Base-by-base conservation (phyloP, 768 basidiomycete genomes). In the Clitopilus passeckerianus region DNA sequence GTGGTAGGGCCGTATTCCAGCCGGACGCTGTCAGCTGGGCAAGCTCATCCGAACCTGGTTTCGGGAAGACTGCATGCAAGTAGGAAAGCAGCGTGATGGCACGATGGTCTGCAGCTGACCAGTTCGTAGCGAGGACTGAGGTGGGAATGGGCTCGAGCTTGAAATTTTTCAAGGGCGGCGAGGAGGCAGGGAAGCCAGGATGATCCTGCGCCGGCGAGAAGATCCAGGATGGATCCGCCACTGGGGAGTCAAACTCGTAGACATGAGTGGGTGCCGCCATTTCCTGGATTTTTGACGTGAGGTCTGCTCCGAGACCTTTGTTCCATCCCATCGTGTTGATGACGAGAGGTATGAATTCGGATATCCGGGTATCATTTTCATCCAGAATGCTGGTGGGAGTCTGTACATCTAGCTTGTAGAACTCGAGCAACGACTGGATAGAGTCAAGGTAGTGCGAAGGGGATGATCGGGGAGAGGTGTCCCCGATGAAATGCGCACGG, bases 241-340 rank as follows among this genome's bases (percentile, higher is more conserved):
- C 63, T 0, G 73, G 68, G 1, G 66, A 59, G 60, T 76, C 74
- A 58, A 86, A 71, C 37, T 81, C 76, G 72, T 84, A 91, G 22
- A 89, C 71, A 59, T 84, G 75, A 0, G 85, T 84, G 0, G 91
- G 84, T 22, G 81, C 76, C 5, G 85, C 73, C 34, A 86, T 73
- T 9, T 81, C 81, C 64, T 95, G 87, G 53, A 99, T 87, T 61
- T 82, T 82, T 14, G 68, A 69, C 1, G 85, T 82, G 10, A 98
- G 74, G 65, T 96, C 91, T 15, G 85, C 87, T 2, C 96, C 96
- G 2, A 97, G 83, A 6, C 96, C 96, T 70, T 95, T 98, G 5
- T 83, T 83, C 96, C 96, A 99, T 1, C 96, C 96, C 86, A 96
- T 95, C 0, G 92, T 98, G 69, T 98, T 99, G 56, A 98, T 83